Evolutionary conservation across 2,329 filamentous ascomycete genomes (phyloP), one percentile per base, ranked within the genome.

Genomic region (Septoria linicola): DNA sequence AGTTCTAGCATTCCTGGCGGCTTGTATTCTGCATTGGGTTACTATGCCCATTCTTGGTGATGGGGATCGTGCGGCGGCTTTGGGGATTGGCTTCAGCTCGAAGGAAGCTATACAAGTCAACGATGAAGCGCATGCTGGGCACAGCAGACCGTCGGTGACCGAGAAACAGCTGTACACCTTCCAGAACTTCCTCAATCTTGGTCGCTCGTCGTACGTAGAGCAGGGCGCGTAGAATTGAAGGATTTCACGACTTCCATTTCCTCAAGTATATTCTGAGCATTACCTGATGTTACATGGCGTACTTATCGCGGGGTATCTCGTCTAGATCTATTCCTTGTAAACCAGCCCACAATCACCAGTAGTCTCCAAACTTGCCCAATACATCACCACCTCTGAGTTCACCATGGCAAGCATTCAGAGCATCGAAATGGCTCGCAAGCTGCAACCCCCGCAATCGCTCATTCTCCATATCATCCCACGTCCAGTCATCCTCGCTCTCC

Each of bases 381-480:
- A 67, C 73, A 20, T 72, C 72, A 8, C 72, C 68, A 40, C 68
- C 70, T 5, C 72, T 68, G 53, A 77, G 80, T 57, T 79, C 77
- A 10, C 75, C 75, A 61, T 79, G 72, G 56, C 82, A 65, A 54
- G 68, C 72, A 61, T 83, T 80, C 59, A 84, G 62, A 10, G 67
- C 71, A 20, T 76, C 72, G 65, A 81, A 84, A 34, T 78, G 74
- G 59, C 76, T 71, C 3, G 82, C 80, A 23, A 82, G 69, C 51
- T 72, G 69, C 61, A 84, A 56, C 0, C 82, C 82, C 35, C 78
- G 70, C 42, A 75, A 51, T 27, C 82, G 71, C 66, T 84, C 79
- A 51, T 73, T 69, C 59, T 85, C 81, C 53, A 85, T 80, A 16
- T 73, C 70, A 48, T 82, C 76, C 81, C 81, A 85, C 2, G 75